These are phyloP conservation scores for Phellinidium pouzarii DNA, from an alignment of 1,284 basidiomycete species.

Conservation along the genomic window DNA sequence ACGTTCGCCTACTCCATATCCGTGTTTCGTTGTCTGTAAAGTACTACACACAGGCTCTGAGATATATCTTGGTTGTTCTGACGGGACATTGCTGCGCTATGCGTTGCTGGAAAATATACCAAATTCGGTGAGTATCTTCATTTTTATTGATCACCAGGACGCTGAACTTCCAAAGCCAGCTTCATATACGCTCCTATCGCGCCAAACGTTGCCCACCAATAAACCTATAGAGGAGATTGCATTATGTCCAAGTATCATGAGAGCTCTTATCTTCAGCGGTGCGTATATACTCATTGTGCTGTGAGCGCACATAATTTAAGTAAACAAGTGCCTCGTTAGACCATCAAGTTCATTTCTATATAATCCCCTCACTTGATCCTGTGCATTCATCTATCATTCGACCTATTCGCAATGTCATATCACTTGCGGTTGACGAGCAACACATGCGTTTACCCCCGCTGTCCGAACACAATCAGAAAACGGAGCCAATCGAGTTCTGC, in stretches of 20 bases:
- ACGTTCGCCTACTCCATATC: background rate
- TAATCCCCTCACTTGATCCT: slow-evolving; percentile 71
- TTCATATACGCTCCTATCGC: slow-evolving; percentile 60
- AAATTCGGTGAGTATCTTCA: slow-evolving; percentile 37
- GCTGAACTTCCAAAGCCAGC: slow-evolving; percentile 38
- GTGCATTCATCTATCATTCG: slow-evolving; percentile 54
- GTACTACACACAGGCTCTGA: slow-evolving; percentile 47
- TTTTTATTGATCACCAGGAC: background rate
- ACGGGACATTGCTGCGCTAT: slow-evolving; percentile 65
- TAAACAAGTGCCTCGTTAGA: slow-evolving; percentile 38
- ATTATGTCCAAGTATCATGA: slow-evolving; percentile 66
- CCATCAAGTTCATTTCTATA: slow-evolving; percentile 73
- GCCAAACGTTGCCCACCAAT: slow-evolving; percentile 53
- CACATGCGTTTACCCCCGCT: slow-evolving; percentile 54
- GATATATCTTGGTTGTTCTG: slow-evolving; percentile 67
- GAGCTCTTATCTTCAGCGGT: slow-evolving; percentile 70
- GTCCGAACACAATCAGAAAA: slow-evolving; percentile 33
- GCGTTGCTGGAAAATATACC: slow-evolving; percentile 51
- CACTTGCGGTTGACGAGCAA: slow-evolving; percentile 76
- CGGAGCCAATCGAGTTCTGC: slow-evolving; percentile 68
- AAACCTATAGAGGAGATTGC: slow-evolving; percentile 74
- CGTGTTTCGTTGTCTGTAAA: background rate
- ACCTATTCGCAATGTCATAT: slow-evolving; percentile 71
- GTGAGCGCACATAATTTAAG: background rate
- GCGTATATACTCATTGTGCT: slow-evolving; percentile 19